Percentiles rank a stretch among this genome's conserved stretches.
phyloP scores from a whole-genome alignment of 148 eudicot species.

The Mesembryanthemum crystallinum region DNA sequence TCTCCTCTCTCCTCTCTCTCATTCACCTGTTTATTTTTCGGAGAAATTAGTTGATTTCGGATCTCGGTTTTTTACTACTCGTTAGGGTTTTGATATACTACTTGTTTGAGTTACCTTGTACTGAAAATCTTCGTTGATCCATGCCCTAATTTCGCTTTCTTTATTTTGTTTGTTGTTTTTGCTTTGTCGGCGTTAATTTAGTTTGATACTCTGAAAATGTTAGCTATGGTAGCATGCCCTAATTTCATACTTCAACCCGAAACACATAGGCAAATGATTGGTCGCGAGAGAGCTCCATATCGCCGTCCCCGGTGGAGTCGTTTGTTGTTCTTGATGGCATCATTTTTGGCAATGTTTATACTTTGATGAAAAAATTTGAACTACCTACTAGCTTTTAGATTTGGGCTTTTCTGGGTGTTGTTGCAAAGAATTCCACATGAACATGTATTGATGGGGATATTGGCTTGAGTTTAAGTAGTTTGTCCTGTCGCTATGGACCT shows the following conservation, averaged over 20 bases:
- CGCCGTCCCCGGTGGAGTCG: not conserved
- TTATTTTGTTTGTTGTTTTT: not conserved
- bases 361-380: not conserved
- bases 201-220: not conserved
- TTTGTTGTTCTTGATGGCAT: not conserved
- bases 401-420: not conserved
- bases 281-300: not conserved
- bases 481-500: not conserved
- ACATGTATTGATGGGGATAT: too few species aligned
- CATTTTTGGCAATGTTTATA: not conserved
- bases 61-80: not conserved
- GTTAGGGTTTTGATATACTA: too few species aligned
- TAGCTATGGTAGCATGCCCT: not conserved
- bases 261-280: not conserved
- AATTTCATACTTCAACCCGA: not conserved
- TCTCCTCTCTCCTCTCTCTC: conserved; percentile 9
- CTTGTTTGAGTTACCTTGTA: too few species aligned
- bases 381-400: not conserved
- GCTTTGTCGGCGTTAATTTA: not conserved
- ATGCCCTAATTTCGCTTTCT: not conserved
- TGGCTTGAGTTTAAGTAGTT: not conserved
- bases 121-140: too few species aligned
- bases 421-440: not conserved
- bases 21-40: not conserved
- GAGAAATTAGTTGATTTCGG: not conserved